Evolutionary conservation across 2,329 filamentous ascomycete species (phyloP).

Genomic region (Alternaria sp.): DNA sequence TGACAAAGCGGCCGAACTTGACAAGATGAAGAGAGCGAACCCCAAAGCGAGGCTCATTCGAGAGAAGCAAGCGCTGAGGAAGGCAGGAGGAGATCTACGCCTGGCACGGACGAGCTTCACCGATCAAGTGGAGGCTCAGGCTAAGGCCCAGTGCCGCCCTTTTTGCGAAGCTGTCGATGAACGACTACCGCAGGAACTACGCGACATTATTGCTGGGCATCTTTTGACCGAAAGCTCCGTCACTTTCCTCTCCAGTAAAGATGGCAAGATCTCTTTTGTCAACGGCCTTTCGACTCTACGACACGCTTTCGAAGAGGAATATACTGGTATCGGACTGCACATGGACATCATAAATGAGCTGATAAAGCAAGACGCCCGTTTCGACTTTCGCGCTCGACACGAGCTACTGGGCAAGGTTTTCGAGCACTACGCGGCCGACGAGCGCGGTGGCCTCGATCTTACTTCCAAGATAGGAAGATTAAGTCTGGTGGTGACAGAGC

Average conservation of each 20-base stretch:
- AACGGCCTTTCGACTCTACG: background rate
- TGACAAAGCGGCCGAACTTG: background rate
- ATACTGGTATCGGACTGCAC: background rate
- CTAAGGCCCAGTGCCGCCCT: background rate
- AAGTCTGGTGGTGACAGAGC: background rate
- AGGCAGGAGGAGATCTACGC: background rate
- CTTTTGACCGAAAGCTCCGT: background rate
- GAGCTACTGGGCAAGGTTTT: background rate
- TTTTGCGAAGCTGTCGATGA: background rate
- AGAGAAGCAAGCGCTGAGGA: background rate
- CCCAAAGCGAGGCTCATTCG: background rate
- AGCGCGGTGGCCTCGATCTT: background rate
- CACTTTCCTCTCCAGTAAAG: background rate
- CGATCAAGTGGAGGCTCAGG: background rate
- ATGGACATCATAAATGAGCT: background rate
- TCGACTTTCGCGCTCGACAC: background rate
- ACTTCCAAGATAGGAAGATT: background rate
- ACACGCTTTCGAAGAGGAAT: background rate
- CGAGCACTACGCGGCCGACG: background rate
- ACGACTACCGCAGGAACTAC: background rate
- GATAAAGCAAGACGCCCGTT: background rate
- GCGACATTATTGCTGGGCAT: background rate
- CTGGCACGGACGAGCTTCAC: background rate
- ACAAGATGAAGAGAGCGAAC: background rate
- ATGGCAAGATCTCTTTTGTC: background rate